A percentile compares a stretch with the other conserved stretches of the same genome.
Evolutionary conservation across 352 stramenopile genomes (phyloP).

Genomic region (Blastocystis sp.): DNA sequence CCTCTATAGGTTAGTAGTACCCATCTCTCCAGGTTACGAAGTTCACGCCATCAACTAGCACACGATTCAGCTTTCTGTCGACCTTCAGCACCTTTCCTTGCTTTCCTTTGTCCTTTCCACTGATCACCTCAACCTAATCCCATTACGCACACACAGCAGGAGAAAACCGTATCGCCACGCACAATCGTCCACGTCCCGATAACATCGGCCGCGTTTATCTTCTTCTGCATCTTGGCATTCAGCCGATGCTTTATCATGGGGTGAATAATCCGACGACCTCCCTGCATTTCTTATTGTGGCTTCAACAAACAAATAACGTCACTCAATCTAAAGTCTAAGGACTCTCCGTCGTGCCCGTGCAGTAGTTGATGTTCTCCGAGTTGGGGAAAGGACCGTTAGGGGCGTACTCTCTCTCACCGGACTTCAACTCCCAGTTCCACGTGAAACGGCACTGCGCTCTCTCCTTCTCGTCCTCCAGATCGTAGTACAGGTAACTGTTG

Average conservation of each 20-base stretch:
- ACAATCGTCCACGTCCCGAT: constrained; percentile 61
- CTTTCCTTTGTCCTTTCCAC: constrained; percentile 70
- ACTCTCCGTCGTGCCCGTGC: too few species aligned
- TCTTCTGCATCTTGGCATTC: constrained; percentile 32
- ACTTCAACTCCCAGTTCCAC: too few species aligned
- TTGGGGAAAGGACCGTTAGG: too few species aligned
- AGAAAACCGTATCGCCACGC: constrained; percentile 21
- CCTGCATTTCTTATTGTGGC: constrained; percentile 20
- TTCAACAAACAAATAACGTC: not conserved
- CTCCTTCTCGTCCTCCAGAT: too few species aligned
- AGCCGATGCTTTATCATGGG: constrained; percentile 57
- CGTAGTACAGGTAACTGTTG: too few species aligned
- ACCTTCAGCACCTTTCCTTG: constrained; percentile 70
- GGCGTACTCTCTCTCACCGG: too few species aligned
- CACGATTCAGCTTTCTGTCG: constrained; percentile 69
- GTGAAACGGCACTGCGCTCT: too few species aligned
- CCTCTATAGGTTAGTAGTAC: constrained; percentile 44
- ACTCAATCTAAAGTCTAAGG: too few species aligned
- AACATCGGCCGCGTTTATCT: constrained; percentile 59
- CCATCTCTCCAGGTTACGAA: constrained; percentile 9
- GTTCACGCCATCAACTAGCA: constrained; percentile 71
- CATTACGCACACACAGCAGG: not conserved
- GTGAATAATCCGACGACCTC: not conserved
- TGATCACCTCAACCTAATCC: constrained; percentile 70
- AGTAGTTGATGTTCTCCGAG: too few species aligned